Evolutionary conservation across 345 rosid species (phyloP).

Genomic region (Orychophragmus violaceus): DNA sequence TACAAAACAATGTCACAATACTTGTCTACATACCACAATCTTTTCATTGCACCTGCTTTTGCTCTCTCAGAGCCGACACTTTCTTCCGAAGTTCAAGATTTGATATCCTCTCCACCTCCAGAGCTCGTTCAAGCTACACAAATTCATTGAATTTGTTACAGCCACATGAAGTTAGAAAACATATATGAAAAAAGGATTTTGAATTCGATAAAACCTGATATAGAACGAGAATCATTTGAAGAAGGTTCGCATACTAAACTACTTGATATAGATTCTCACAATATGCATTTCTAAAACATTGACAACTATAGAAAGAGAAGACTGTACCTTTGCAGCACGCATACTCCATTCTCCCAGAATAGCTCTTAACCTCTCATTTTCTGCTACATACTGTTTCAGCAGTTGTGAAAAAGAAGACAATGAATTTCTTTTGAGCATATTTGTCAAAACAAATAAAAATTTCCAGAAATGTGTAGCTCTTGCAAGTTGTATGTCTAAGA

Average conservation of each 20-base stretch:
- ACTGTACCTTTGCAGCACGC: conserved; percentile 82
- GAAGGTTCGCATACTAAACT: neutral
- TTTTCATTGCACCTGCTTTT: conserved; percentile 2
- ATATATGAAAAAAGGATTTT: neutral
- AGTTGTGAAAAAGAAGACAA: neutral
- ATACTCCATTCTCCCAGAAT: conserved; percentile 95
- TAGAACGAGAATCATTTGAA: neutral
- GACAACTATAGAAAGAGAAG: neutral
- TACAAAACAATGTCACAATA: conserved; percentile 7
- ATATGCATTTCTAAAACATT: conserved; percentile 4
- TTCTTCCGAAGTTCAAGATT: conserved; percentile 76
- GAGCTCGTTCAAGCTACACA: conserved; percentile 72
- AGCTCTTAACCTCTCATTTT: conserved; percentile 91
- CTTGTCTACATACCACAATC: conserved; percentile 1
- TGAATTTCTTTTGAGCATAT: neutral
- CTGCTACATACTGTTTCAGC: conserved; percentile 71
- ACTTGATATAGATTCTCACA: neutral
- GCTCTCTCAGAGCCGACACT: conserved; percentile 24
- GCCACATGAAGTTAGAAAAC: neutral
- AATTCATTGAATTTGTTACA: neutral
- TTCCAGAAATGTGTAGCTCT: neutral
- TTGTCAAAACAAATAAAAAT: neutral
- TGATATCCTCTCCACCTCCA: conserved; percentile 76
- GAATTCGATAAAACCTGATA: neutral
- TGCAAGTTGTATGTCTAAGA: neutral